Evolutionary conservation across 2,329 filamentous ascomycete genomes (phyloP), one percentile per base, ranked within the genome.

Genomic region (Passalora sequoiae): DNA sequence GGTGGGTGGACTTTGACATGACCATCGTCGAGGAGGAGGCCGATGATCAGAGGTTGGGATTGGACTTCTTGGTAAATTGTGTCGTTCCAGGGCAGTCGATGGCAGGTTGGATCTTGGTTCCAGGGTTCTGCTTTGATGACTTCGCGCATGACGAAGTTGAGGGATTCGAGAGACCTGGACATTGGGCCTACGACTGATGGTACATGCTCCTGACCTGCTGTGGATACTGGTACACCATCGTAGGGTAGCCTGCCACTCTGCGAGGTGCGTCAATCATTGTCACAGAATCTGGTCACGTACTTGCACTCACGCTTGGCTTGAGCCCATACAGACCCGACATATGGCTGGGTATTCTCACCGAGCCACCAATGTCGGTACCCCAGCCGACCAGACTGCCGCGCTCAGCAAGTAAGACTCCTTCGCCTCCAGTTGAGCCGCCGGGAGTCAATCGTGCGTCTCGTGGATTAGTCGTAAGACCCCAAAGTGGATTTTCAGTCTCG

Each of bases 101-200:
- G 55, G 6, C 69, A 46, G 0, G 62, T 62, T 0, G 67, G 68
- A 36, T 73, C 69, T 2, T 58, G 48, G 4, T 67, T 60, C 69
- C 69, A 72, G 1, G 68, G 68, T 42, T 69, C 56, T 6, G 51
- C 45, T n/a, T 50, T 46, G 3, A 60, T 52, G 4, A 60, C 38
- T 0, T 54, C 60, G n/a, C 57, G 60, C 25, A 66, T 67, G 33
- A 72, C 69, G 0, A 66, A 45, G 3, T 63, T 58, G 2, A 83
- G 61, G 0, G 77, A 76, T 3, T 66, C 58, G 3, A 80, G 57
- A 45, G 67, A 69, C 4, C 78, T 67, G 4, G 75, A 66, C 65
- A 84, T 69, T 1, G 80, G 80, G 0, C 80, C 79, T n/a, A 81
- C 64, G 0, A 77, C 70, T 0, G 79, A 83, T 1, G 78, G 78